phyloP scores from a whole-genome alignment of 169 alveolate genomes.

The Babesia bovis region DNA sequence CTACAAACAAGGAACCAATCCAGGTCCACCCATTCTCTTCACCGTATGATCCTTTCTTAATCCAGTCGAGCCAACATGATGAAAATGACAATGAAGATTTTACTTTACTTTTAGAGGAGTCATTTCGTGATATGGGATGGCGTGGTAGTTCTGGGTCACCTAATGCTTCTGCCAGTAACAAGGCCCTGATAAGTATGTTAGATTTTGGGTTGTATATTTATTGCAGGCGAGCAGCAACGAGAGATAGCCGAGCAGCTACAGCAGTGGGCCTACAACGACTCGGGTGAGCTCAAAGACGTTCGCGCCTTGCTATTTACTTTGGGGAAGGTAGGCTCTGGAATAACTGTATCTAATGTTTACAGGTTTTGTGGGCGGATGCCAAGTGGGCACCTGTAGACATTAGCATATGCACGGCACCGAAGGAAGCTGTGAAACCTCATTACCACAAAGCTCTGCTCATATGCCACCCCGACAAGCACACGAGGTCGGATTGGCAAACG shows the following conservation, averaged over 20 bases:
- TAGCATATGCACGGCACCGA: constrained; percentile 73
- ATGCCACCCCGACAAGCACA: constrained; percentile 65
- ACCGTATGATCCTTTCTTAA: too few species aligned
- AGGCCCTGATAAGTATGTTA: too few species aligned
- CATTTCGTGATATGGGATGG: not conserved
- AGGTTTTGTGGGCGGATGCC: constrained; percentile 79
- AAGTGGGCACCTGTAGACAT: constrained; percentile 84
- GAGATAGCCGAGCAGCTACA: constrained; percentile 61
- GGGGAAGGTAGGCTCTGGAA: constrained; percentile 54
- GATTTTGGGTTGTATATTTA: not conserved
- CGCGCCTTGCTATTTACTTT: constrained; percentile 83
- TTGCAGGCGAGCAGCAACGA: constrained; percentile 33
- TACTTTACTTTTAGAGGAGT: constrained; percentile 10
- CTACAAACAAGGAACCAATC: too few species aligned
- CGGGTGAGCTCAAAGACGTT: constrained; percentile 77
- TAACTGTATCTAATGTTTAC: not conserved
- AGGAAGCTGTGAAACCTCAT: constrained; percentile 70
- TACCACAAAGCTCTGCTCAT: constrained; percentile 63
- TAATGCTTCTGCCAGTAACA: not conserved
- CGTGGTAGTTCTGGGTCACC: not conserved
- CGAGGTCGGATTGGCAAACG: constrained; percentile 14
- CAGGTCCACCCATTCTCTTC: too few species aligned
- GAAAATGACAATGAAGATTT: constrained; percentile 6
- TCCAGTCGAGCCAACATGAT: not conserved
- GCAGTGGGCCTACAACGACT: constrained; percentile 73